Evolutionary conservation across 2,329 filamentous ascomycete species (phyloP).

Genomic region (Ophiostoma pallidulum): DNA sequence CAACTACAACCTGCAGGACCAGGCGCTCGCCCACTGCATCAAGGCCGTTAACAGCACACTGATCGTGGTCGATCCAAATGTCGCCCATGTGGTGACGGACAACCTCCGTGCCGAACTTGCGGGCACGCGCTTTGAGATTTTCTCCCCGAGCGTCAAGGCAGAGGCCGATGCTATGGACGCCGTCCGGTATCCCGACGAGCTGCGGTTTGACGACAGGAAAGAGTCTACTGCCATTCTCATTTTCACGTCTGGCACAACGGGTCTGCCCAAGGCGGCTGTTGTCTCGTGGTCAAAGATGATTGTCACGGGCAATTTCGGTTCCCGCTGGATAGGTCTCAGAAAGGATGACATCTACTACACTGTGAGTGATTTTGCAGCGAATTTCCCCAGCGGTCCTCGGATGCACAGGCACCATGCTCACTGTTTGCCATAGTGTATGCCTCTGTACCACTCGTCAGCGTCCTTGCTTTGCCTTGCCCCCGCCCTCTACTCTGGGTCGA

Average conservation of each 20-base stretch:
- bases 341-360: slow-evolving; percentile 65
- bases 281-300: slow-evolving; percentile 62
- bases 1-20: slow-evolving; percentile 72
- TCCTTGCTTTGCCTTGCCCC: slow-evolving; percentile 58
- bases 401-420: slow-evolving; percentile 1
- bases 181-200: slow-evolving; percentile 48
- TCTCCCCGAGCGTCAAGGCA: slow-evolving; percentile 48
- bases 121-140: slow-evolving; percentile 48
- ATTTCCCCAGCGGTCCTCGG: too few relatives aligned
- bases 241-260: slow-evolving; percentile 79
- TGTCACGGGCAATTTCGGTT: slow-evolving; percentile 42
- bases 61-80: slow-evolving; percentile 56
- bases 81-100: slow-evolving; percentile 47
- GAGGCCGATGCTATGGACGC: slow-evolving; percentile 43
- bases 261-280: slow-evolving; percentile 70
- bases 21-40: slow-evolving; percentile 65
- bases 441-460: slow-evolving; percentile 78
- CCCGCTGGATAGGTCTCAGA: slow-evolving; percentile 47
- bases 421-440: slow-evolving; percentile 56
- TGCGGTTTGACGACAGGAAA: slow-evolving; percentile 39
- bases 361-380: slow-evolving; percentile 32
- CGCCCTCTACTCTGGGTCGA: slow-evolving; percentile 50
- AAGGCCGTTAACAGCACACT: slow-evolving; percentile 56
- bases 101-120: slow-evolving; percentile 43
- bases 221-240: slow-evolving; percentile 63